Evolutionary conservation across 2,329 filamentous ascomycete species (phyloP).

Genomic region (Dryadomyces sulphureus): DNA sequence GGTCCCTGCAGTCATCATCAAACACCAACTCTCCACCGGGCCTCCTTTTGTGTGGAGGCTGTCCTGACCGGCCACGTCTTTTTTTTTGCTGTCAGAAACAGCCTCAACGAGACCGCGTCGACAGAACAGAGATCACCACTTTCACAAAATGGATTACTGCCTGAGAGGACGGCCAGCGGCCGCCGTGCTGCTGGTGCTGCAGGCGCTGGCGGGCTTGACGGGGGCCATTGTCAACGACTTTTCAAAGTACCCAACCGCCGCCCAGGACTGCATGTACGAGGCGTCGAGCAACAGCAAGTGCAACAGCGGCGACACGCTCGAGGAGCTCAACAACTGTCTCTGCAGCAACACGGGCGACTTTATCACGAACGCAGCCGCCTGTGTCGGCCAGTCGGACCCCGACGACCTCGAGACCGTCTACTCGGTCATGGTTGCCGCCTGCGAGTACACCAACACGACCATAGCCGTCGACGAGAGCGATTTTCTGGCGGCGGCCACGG

Average conservation of each 20-base stretch:
- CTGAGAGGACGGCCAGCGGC: not conserved
- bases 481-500: constrained; percentile 22
- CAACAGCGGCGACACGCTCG: constrained; percentile 19
- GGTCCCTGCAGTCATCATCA: too few relatives aligned
- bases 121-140: not conserved
- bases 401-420: constrained; percentile 27
- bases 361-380: constrained; percentile 29
- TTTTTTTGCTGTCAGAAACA: too few relatives aligned
- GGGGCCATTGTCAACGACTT: constrained; percentile 22
- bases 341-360: constrained; percentile 35
- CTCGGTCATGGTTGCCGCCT: constrained; percentile 26
- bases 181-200: not conserved
- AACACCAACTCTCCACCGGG: too few relatives aligned
- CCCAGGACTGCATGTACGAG: constrained; percentile 28
- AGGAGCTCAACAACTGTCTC: constrained; percentile 31
- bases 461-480: constrained; percentile 25
- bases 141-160: not conserved
- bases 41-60: too few relatives aligned
- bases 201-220: not conserved
- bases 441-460: constrained; percentile 26
- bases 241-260: constrained; percentile 23
- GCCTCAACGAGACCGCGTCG: too few relatives aligned
- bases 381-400: constrained; percentile 22
- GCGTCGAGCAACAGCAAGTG: constrained; percentile 26
- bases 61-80: too few relatives aligned